phyloP scores from a whole-genome alignment of 306 rosid species.

The Prinsepia uniflora region DNA sequence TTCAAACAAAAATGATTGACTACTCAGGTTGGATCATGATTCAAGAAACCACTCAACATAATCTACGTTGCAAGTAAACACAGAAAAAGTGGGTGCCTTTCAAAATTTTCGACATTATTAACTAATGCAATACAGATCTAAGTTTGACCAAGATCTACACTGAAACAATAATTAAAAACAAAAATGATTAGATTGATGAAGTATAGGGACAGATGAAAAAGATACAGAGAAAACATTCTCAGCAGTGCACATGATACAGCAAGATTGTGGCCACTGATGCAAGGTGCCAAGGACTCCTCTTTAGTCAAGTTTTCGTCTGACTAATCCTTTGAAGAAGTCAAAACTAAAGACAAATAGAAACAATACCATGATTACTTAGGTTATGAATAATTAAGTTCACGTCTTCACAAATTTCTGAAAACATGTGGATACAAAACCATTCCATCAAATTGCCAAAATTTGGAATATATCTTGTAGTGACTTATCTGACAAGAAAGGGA shows the following conservation, averaged over 20 bases:
- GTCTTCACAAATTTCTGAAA: not conserved
- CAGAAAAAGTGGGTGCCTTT: constrained; percentile 19
- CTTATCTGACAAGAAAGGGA: not conserved
- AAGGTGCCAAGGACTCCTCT: constrained; percentile 34
- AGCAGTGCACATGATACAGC: constrained; percentile 19
- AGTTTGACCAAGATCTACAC: constrained; percentile 23
- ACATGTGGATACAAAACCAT: not conserved
- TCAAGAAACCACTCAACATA: constrained; percentile 16
- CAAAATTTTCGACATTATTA: constrained; percentile 16
- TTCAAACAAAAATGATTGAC: constrained; percentile 33
- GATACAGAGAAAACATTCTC: constrained; percentile 9
- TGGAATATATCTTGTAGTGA: not conserved
- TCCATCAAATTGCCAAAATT: not conserved
- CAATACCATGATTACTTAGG: constrained; percentile 17
- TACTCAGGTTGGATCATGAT: constrained; percentile 8
- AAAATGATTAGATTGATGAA: not conserved
- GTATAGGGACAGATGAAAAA: not conserved
- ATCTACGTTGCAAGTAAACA: not conserved
- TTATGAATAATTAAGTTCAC: not conserved
- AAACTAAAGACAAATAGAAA: constrained; percentile 45
- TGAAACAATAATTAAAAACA: not conserved
- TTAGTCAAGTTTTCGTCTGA: constrained; percentile 64
- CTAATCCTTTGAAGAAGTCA: constrained; percentile 77
- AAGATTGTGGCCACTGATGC: constrained; percentile 25
- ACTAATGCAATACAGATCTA: constrained; percentile 12